Percentiles rank a stretch among this genome's conserved stretches.
These are phyloP conservation scores for Tuber calosporum DNA, from an alignment of 495 filamentous ascomycete genomes.

Conservation along the genomic window DNA sequence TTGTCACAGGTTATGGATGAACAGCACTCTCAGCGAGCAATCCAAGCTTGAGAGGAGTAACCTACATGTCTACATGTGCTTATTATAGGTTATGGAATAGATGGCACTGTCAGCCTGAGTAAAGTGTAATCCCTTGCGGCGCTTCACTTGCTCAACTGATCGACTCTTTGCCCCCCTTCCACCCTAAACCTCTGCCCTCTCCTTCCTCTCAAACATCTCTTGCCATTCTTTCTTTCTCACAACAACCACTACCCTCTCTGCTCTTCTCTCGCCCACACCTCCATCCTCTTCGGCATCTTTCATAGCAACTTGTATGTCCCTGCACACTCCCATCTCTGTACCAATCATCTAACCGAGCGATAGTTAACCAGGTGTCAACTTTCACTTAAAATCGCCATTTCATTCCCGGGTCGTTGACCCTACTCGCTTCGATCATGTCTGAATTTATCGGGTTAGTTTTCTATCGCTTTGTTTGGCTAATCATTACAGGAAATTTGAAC, in stretches of 20 bases:
- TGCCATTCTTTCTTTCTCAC: conserved; percentile 14
- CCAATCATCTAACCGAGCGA: conserved; percentile 6
- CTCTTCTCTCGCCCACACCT: conserved; percentile 13
- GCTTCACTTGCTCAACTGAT: not conserved
- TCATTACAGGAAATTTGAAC: conserved; percentile 8
- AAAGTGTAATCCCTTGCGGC: not conserved
- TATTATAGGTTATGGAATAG: not conserved
- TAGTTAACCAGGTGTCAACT: conserved; percentile 20
- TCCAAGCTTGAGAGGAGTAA: not conserved
- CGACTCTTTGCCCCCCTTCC: not conserved
- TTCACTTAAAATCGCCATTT: conserved; percentile 4
- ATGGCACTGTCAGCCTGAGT: not conserved
- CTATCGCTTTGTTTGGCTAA: conserved; percentile 5
- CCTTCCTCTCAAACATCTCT: not conserved
- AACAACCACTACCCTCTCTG: conserved; percentile 19
- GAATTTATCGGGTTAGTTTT: conserved; percentile 55
- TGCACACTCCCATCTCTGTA: not conserved
- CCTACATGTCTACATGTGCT: not conserved
- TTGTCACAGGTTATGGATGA: not conserved
- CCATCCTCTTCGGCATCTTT: conserved; percentile 11
- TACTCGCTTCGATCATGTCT: conserved; percentile 47
- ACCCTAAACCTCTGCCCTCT: not conserved
- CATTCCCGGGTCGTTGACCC: conserved; percentile 27
- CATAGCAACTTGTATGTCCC: conserved; percentile 11
- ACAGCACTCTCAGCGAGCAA: not conserved